phyloP scores from a whole-genome alignment of 306 rosid genomes.

The Medicago truncatula region DNA sequence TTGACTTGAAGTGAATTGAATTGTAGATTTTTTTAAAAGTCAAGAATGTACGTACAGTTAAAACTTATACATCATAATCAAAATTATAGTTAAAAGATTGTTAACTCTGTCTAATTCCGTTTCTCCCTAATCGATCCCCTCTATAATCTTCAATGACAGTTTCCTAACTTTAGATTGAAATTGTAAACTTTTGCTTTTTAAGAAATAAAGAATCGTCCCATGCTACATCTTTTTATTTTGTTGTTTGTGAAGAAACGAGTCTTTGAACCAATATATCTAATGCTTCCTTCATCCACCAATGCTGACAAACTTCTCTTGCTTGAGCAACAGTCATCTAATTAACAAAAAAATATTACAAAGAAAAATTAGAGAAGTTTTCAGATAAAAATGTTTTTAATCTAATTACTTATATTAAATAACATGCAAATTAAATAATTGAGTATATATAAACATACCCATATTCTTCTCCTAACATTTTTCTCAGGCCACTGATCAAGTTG shows the following conservation, averaged over 20 bases:
- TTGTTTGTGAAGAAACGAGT: constrained; percentile 43
- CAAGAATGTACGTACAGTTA: too few species aligned
- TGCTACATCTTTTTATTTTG: constrained; percentile 26
- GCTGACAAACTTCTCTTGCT: constrained; percentile 91
- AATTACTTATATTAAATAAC: background rate
- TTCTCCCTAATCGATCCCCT: constrained; percentile 17
- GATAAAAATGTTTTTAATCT: background rate
- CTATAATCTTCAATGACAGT: background rate
- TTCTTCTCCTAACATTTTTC: constrained; percentile 68
- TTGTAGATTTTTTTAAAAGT: too few species aligned
- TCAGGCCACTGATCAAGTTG: constrained; percentile 97
- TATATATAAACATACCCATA: constrained; percentile 71
- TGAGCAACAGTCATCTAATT: constrained; percentile 68
- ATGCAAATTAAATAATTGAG: background rate
- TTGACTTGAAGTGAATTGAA: too few species aligned
- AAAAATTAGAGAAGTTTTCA: background rate
- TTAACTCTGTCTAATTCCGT: background rate
- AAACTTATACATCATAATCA: too few species aligned
- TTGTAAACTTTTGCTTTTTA: constrained; percentile 1
- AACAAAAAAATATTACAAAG: background rate
- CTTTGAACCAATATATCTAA: constrained; percentile 80
- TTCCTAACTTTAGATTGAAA: constrained; percentile 28
- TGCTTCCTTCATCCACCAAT: constrained; percentile 99
- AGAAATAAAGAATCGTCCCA: constrained; percentile 38
- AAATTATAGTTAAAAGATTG: too few species aligned